Evolutionary conservation across 192 early-diverging fungal genomes (phyloP).

Genomic region (Gamsiella multidivaricata): DNA sequence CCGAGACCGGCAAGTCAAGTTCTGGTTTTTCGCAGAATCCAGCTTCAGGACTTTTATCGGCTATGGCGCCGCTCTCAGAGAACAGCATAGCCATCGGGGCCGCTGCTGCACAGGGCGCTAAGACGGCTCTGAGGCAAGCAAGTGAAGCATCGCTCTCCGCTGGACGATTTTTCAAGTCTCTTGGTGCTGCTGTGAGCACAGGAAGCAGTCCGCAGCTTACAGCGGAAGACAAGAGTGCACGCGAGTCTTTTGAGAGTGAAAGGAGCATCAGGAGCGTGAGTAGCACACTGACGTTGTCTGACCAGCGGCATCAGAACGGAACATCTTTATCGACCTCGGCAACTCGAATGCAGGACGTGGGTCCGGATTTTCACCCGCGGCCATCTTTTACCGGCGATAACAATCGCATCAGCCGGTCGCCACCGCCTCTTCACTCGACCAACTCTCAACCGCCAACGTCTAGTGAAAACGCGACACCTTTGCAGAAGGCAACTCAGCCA

Average conservation of each 20-base stretch:
- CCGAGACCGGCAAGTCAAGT: not conserved
- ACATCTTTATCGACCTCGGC: not conserved
- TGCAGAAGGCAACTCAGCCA: too few species aligned
- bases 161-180: conserved; percentile 49
- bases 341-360: not conserved
- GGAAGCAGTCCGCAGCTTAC: conserved; percentile 9
- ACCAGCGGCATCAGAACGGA: conserved; percentile 3
- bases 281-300: conserved; percentile 14
- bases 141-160: conserved; percentile 46
- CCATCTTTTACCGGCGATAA: conserved; percentile 2
- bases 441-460: not conserved
- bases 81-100: conserved; percentile 12
- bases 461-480: too few species aligned
- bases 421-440: not conserved
- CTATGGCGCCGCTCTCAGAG: conserved; percentile 21
- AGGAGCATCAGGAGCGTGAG: conserved; percentile 31
- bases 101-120: conserved; percentile 39
- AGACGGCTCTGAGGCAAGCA: conserved; percentile 35
- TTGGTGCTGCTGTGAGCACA: conserved; percentile 21
- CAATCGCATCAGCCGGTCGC: not conserved
- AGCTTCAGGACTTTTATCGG: not conserved
- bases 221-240: conserved; percentile 1
- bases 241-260: conserved; percentile 42
- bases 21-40: not conserved
- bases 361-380: conserved; percentile 1